Percentiles rank a stretch among this genome's conserved stretches.
Evolutionary conservation across 495 filamentous ascomycete genomes (phyloP).

Genomic region (Elasticomyces elasticus): DNA sequence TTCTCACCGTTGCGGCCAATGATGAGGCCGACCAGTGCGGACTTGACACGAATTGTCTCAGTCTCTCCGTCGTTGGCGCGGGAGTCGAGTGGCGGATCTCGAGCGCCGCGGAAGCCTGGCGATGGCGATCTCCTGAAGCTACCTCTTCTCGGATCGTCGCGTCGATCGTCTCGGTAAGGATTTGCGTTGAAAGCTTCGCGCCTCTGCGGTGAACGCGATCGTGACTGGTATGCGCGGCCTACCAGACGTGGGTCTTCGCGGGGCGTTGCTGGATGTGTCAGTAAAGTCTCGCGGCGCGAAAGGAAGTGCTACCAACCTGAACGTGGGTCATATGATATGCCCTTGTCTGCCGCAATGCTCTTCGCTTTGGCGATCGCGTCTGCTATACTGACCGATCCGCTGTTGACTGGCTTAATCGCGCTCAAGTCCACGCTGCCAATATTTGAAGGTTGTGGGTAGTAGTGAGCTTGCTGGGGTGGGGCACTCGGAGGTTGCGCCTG

Average conservation of each 20-base stretch:
- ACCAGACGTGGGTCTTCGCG: slow-evolving; percentile 33
- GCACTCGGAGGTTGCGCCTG: slow-evolving; percentile 8
- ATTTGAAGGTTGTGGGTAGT: slow-evolving; percentile 55
- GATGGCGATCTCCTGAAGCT: slow-evolving; percentile 36
- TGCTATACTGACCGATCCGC: slow-evolving; percentile 60
- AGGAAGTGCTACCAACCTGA: slow-evolving; percentile 25
- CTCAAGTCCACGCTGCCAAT: slow-evolving; percentile 66
- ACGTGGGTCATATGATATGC: slow-evolving; percentile 39
- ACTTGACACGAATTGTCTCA: slow-evolving; percentile 68
- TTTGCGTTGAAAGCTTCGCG: slow-evolving; percentile 56
- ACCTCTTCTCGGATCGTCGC: slow-evolving; percentile 45
- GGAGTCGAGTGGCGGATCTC: slow-evolving; percentile 12
- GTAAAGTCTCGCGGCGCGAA: neutral
- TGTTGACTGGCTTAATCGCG: slow-evolving; percentile 60
- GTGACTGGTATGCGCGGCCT: slow-evolving; percentile 50
- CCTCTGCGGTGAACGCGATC: slow-evolving; percentile 56
- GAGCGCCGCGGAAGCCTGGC: slow-evolving; percentile 33
- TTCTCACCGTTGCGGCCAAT: slow-evolving; percentile 80
- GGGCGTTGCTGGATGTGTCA: slow-evolving; percentile 3
- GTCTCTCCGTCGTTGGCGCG: slow-evolving; percentile 43
- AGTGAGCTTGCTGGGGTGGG: slow-evolving; percentile 27
- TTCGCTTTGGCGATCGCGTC: slow-evolving; percentile 67
- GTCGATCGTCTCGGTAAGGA: slow-evolving; percentile 67
- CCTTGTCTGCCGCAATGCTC: slow-evolving; percentile 60
- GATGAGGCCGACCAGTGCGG: slow-evolving; percentile 67